Evolutionary conservation across 2,329 filamentous ascomycete genomes (phyloP).

Genomic region (Trichoderma arundinaceum): DNA sequence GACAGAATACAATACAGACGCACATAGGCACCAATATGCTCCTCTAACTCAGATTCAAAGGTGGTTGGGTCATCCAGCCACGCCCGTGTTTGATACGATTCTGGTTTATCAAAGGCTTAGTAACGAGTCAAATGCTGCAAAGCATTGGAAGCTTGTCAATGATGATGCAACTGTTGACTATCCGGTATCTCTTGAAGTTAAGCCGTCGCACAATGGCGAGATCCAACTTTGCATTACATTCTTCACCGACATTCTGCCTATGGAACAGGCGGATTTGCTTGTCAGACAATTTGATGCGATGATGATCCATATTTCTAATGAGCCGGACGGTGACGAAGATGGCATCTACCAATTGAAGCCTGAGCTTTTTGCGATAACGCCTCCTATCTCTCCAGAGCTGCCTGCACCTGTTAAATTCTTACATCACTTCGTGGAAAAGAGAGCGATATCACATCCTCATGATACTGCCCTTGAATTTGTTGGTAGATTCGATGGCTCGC

Average conservation of each 20-base stretch:
- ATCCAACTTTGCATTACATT: constrained; percentile 71
- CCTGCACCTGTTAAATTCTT: constrained; percentile 64
- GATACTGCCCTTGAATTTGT: constrained; percentile 78
- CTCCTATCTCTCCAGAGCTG: constrained; percentile 64
- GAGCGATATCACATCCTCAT: constrained; percentile 60
- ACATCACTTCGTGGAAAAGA: constrained; percentile 78
- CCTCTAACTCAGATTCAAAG: constrained; percentile 75
- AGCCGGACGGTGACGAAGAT: constrained; percentile 50
- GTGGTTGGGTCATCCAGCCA: constrained; percentile 68
- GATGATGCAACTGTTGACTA: constrained; percentile 79
- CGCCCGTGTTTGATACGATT: constrained; percentile 79
- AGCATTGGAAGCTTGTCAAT: constrained; percentile 64
- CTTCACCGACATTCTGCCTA: constrained; percentile 67
- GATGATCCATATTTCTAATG: constrained; percentile 63
- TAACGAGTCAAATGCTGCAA: constrained; percentile 34
- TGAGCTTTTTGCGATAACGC: constrained; percentile 67
- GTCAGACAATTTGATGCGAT: constrained; percentile 73
- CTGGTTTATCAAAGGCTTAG: constrained; percentile 77
- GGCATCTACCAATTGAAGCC: constrained; percentile 44
- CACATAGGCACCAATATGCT: constrained; percentile 73
- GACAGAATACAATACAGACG: constrained; percentile 66
- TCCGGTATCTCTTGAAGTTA: constrained; percentile 78
- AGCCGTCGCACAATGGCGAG: constrained; percentile 55
- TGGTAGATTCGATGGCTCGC: constrained; percentile 55
- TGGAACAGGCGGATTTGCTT: constrained; percentile 69